Conservation (phyloP, 2,329 filamentous ascomycete species). For the Pezicula neosporulosa region DNA sequence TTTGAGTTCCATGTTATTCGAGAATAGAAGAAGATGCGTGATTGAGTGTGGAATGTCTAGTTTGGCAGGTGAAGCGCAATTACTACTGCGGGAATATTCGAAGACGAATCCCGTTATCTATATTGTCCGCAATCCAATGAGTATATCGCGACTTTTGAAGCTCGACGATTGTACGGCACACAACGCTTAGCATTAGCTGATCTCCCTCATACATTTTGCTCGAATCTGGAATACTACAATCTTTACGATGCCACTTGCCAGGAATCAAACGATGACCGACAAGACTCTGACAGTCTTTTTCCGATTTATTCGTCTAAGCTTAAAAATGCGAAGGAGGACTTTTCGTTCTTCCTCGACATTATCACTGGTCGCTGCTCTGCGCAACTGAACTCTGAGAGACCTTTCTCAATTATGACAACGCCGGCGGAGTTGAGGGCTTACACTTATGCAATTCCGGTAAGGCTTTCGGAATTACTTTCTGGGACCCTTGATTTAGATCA, state of each 20-base stretch:
- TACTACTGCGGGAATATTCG: slow-evolving; percentile 55
- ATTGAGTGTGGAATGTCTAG: slow-evolving; percentile 63
- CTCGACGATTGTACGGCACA: slow-evolving; percentile 45
- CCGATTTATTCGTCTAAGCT: slow-evolving; percentile 40
- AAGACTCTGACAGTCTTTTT: slow-evolving; percentile 42
- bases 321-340: slow-evolving; percentile 50
- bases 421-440: slow-evolving; percentile 54
- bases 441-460: slow-evolving; percentile 62
- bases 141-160: slow-evolving; percentile 48
- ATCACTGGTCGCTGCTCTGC: slow-evolving; percentile 39
- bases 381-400: slow-evolving; percentile 47
- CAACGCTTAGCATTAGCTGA: slow-evolving; percentile 53
- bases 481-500: slow-evolving; percentile 45
- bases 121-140: slow-evolving; percentile 57
- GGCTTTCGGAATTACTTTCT: slow-evolving; percentile 53
- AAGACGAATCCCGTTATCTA: slow-evolving; percentile 64
- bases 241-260: slow-evolving; percentile 48
- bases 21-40: slow-evolving; percentile 54
- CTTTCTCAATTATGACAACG: slow-evolving; percentile 52
- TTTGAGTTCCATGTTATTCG: slow-evolving; percentile 51
- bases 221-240: slow-evolving; percentile 74
- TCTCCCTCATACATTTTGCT: slow-evolving; percentile 56
- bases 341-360: slow-evolving; percentile 51
- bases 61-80: slow-evolving; percentile 60
- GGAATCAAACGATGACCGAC: background rate